Base-by-base conservation (phyloP, 352 stramenopile species). In the Globisporangium irregulare region DNA sequence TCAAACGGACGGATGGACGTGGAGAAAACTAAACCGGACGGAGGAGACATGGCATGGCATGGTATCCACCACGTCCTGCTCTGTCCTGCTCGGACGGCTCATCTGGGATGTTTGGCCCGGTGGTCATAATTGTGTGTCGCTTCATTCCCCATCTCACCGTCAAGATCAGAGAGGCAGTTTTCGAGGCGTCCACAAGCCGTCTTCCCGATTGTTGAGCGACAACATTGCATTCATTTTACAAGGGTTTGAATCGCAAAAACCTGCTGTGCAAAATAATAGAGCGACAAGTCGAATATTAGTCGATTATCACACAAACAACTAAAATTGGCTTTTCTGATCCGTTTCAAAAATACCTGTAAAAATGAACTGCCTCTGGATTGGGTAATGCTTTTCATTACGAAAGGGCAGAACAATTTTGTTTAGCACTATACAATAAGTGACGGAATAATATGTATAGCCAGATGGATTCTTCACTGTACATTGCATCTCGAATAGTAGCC, bases 101-200 rank as follows among this genome's bases (percentile, higher is more conserved):
- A 48, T 48, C 15, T 48, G 36, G 36, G 36, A 43, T 43, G 9
- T 14, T 43, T 38, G 32, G 10, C 53, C 5, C 4, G 6, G 15
- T 60, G 54, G 54, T 34, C 51, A 58, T 32, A 18, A 8, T 25
- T 56, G 46, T 22, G 18, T 22, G 22, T 32, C 54, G 5, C 54
- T 46, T 60, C 54, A 32, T 60, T 25, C 54, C 54, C 54, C 54
- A 60, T 60, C 54, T 43, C 54, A 14, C 54, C 7, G 8, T 2
- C 7, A 18, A 14, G 51, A 58, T 58, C 48, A 24, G 22, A 20
- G 51, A 60, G 54, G 20, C 54, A 34, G 54, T 60, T 60, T 36
- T 59, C 51, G 53, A 18, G 41, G 41, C 53, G 53, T 59, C 53
- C 54, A 43, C 54, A 60, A 43, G 1, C 32, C 29, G 54, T 38